Base-by-base conservation (phyloP, 441 rosid species). In the Brassica hybrid region DNA sequence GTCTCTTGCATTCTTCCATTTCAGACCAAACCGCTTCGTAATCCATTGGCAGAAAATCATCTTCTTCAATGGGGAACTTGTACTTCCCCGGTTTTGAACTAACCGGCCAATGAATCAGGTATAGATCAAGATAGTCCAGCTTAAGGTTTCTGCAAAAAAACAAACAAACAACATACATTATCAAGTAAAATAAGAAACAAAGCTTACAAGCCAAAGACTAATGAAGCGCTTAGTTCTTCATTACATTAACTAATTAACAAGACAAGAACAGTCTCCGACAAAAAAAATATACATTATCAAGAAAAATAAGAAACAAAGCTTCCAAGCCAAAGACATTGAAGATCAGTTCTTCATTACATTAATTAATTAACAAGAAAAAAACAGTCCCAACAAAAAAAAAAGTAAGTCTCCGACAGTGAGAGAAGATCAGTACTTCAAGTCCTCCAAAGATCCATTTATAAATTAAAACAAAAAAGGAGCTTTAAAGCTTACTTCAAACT, bases 1-100 rank as follows among this genome's bases (percentile, higher is more conserved):
- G 86, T 71, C 73, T 83, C 57, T 80, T 84, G 16, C 93, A 87
- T 7, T 88, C 85, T 60, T 89, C 92, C 95, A 92, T 90, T 10
- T 87, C 94, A 12, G 77, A 83, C 92, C 94, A 90, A 2, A 89
- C 90, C 7, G 77, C 76, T 57, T 71, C 71, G 25, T 78, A 84
- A 70, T 92, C 87, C 86, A 84, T 81, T 14, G 87, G 79, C 1
- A 82, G 6, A 41, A 84, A 72, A 19, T 79, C 75, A 69, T 81
- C 81, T 60, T 84, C 67, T n/a, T 68, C 84, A 2, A 84, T 71
- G 0, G 87, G 83, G 72, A 76, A 79, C 38, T 66, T 73, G 36
- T 73, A 72, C 27, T 67, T 76, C 30, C 86, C 87, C 0, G 83
- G 82, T 41, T 77, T 82, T 0, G 89, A 54, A 59, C 91, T 88